Evolutionary conservation across 192 early-diverging fungal species (phyloP), one percentile per base, ranked within the genome.

Genomic region (Backusella psychrophila): DNA sequence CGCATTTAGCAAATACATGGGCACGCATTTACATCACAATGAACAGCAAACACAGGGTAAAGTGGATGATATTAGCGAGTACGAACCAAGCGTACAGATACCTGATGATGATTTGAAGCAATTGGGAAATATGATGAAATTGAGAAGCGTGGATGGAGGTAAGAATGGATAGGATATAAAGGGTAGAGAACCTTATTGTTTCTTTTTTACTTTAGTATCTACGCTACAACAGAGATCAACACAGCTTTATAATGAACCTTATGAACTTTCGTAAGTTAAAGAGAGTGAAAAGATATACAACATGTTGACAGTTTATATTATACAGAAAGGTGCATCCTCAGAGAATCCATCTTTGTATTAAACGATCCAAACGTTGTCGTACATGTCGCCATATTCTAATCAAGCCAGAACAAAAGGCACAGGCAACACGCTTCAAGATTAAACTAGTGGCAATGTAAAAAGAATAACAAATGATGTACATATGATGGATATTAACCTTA

Each of bases 331-430:
- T 93, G 7, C 85, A 89, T 63, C 97, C 97, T 14, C 93, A 94
- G 80, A 91, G 96, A 15, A 90, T 97, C 46, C 92, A 93, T 63
- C 87, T 98, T 39, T 89, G 94, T 39, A 96, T 93, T 74, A 96
- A 96, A 80, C 90, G 91, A 31, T 85, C 93, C 0, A 95, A 96
- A 42, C 89, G 94, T 38, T 98, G 97, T 80, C 89, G 94, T 42
- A 78, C 85, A 4, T 98, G 97, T 86, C 90, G 94, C 42, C 92
- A 96, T 78, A 92, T 97, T 49, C 84, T 98, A 23, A 91, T 96
- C 72, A 97, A 97, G 78, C 96, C 97, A 0, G 95, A 97, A 73
- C 91, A 92, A 79, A 97, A 96, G 77, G 94, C 95, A 1, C 94
- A 96, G 73, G 86, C 89, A 6, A 94, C 92, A 1, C 85, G 90